Evolutionary conservation across 192 early-diverging fungal species (phyloP), one percentile per base, ranked within the genome.

Genomic region (Phycomyces nitens): DNA sequence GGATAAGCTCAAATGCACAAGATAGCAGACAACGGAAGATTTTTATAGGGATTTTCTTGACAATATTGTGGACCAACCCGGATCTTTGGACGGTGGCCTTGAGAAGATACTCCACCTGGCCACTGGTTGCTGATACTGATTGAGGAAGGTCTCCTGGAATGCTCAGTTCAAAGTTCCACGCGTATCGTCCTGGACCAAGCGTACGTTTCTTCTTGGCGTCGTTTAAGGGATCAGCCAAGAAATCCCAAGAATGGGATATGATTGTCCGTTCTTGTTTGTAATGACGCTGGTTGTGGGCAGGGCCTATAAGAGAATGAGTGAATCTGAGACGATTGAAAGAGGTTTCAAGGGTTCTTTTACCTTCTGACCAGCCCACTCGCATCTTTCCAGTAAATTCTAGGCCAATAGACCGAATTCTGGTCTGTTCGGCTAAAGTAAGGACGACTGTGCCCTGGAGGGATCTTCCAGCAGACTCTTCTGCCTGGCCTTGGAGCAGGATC

Each of bases 61-160:
- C 29, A 14, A 83, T 52, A 51, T 84, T 88, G 21, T 70, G 60
- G 18, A 73, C 71, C n/a, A 84, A 81, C n/a, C 60, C 62, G 6
- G 72, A 65, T 29, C 84, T 78, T 58, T 86, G 84, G 11, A 83
- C 70, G 5, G 66, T 52, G 1, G 84, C 86, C 40, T 74, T 76
- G 40, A 88, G 56, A 21, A 49, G 56, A 60, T 88, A 88, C 0
- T 61, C 54, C 21, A 88, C 70, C 18, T 78, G 71, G 5, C 82
- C 83, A 52, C 74, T 53, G 15, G 72, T 65, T 23, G 73, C 51
- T 40, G 74, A 62, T 10, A 84, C 63, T 0, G 86, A 81, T 60
- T 84, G 84, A 10, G 84, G 84, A 54, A 85, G 77, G 57, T 82
- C 72, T 7, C 86, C 86, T 0, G 81, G 72, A 7, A 88, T n/a